Evolutionary conservation across 371 early-diverging fungal genomes (phyloP), one percentile per base, ranked within the genome.

Genomic region (Mucor velutinosus): DNA sequence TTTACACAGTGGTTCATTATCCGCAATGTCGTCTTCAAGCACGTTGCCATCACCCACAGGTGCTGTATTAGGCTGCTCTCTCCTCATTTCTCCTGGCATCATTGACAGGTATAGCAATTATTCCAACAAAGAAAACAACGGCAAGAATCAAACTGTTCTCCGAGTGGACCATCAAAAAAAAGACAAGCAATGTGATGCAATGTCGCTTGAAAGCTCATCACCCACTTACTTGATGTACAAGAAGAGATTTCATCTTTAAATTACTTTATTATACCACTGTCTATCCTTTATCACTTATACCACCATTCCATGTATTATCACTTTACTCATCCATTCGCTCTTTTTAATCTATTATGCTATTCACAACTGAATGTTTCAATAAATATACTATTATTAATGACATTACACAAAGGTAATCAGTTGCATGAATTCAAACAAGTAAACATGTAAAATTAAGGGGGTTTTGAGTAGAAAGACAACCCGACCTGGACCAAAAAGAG

Each of bases 171-270:
- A 12, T 14, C 33, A 49, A 29, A 17, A 21, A 25, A 15, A 6
- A 10, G 11, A 56, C n/a, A 10, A 56, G 56, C n/a, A 56, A 33
- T 57, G 57, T n/a, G 57, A 57, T 15, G 33, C 57, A 32, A 32
- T 57, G 8, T 57, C 57, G 19, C n/a, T 57, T 5, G 68, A 67
- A 21, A 64, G 64, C 19, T 53, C 53, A 47, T 62, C 73, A 23
- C 73, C 73, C n/a, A 73, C 70, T 59, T 73, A 65, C 19, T 56
- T 73, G 32, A 57, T 47, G n/a, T 73, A 73, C 53, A 73, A 73
- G 41, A 65, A 69, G 35, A 41, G 41, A 39, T 73, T 73, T 30
- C 47, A 55, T 45, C 69, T 66, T 33, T 57, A 64, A 49, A 30
- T 29, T 29, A 10, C 17, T 41, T 10, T 14, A 51, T 51, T 25